Percentiles rank a stretch among this genome's conserved stretches.
phyloP scores from a whole-genome alignment of 352 stramenopile genomes.

The Pseudoperonospora humuli region DNA sequence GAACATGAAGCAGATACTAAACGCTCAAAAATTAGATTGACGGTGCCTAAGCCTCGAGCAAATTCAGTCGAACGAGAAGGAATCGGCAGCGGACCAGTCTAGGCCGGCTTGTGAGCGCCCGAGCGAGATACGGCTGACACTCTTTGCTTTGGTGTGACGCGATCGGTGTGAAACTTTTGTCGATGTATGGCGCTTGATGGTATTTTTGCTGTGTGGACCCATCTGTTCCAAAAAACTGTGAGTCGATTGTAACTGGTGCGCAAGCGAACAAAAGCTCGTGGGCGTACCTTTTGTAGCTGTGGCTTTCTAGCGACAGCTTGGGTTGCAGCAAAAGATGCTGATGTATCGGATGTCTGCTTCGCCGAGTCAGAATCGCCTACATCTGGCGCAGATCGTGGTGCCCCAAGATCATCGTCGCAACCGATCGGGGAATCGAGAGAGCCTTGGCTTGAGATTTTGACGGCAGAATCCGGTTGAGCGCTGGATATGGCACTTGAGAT shows the following conservation, averaged over 20 bases:
- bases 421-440: slow-evolving; percentile 12
- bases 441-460: slow-evolving; percentile 6
- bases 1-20: slow-evolving; percentile 2
- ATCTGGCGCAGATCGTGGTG: not conserved
- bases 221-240: slow-evolving; percentile 7
- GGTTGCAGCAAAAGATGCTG: not conserved
- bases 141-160: slow-evolving; percentile 12
- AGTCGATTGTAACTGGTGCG: not conserved
- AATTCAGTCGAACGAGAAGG: slow-evolving; percentile 37
- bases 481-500: not conserved
- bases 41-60: not conserved
- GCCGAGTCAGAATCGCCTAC: not conserved
- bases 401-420: slow-evolving; percentile 15
- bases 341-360: slow-evolving; percentile 1
- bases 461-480: slow-evolving; percentile 3
- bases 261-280: not conserved
- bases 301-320: slow-evolving; percentile 5
- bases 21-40: too few relatives aligned
- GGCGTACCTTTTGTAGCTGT: slow-evolving; percentile 16
- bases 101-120: slow-evolving; percentile 12
- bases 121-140: slow-evolving; percentile 10
- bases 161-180: slow-evolving; percentile 12
- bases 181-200: slow-evolving; percentile 11
- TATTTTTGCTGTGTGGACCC: slow-evolving; percentile 5
- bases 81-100: slow-evolving; percentile 32